A percentile compares a stretch with the other conserved stretches of the same genome.
phyloP scores from a whole-genome alignment of 1,139 yeast genomes.

The Candida anutae region DNA sequence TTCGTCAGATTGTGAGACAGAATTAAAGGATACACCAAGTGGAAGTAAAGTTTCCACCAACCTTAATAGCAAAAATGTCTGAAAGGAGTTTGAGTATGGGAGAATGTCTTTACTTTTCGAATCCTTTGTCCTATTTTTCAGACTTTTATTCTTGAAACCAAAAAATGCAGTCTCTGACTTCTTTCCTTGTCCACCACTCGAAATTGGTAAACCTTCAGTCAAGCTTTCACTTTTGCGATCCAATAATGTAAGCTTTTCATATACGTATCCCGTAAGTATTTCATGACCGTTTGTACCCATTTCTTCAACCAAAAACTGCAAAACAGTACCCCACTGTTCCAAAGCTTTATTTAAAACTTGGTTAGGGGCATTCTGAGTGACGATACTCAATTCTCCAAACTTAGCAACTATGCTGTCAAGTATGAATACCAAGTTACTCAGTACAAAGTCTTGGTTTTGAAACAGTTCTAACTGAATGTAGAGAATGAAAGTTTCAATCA shows the following conservation, averaged over 20 bases:
- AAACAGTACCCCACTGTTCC: slow-evolving; percentile 22
- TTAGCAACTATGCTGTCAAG: slow-evolving; percentile 25
- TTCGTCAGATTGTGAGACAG: slow-evolving; percentile 11
- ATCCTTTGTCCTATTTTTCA: slow-evolving; percentile 15
- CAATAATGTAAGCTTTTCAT: slow-evolving; percentile 19
- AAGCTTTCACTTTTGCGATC: slow-evolving; percentile 4
- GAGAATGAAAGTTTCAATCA: slow-evolving; percentile 27
- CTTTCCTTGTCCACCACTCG: slow-evolving; percentile 5
- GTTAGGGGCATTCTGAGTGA: slow-evolving; percentile 23
- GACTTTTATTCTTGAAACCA: slow-evolving; percentile 19
- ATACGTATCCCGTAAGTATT: slow-evolving; percentile 24
- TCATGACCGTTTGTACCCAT: slow-evolving; percentile 35
- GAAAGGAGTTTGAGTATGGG: slow-evolving; percentile 32
- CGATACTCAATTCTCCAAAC: slow-evolving; percentile 18
- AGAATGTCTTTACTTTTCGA: slow-evolving; percentile 12
- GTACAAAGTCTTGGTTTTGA: slow-evolving; percentile 31
- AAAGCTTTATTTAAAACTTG: slow-evolving; percentile 26
- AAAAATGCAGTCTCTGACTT: slow-evolving; percentile 23
- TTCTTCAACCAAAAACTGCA: slow-evolving; percentile 30
- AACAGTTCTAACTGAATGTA: slow-evolving; percentile 38
- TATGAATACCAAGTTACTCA: slow-evolving; percentile 20
- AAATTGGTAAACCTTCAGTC: slow-evolving; percentile 4
- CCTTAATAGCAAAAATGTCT: slow-evolving; percentile 22
- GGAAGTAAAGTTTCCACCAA: slow-evolving; percentile 29
- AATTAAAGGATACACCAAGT: slow-evolving; percentile 28